Evolutionary conservation across 805 yeast species (phyloP).

Genomic region (Candida dajiaensis): DNA sequence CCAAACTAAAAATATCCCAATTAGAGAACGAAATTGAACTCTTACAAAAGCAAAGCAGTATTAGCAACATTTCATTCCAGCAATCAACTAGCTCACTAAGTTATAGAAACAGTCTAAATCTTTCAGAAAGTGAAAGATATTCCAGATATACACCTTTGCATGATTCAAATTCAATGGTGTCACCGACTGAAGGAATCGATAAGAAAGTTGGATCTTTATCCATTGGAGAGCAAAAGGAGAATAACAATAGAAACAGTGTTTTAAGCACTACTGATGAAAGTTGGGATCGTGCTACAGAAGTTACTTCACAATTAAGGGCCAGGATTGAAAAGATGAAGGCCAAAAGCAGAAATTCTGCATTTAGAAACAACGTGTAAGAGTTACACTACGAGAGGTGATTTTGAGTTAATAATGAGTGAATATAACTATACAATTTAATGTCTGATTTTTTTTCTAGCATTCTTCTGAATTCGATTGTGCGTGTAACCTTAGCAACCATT

Average conservation of each 20-base stretch:
- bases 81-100: conserved; percentile 4
- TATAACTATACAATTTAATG: background rate
- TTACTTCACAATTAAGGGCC: conserved; percentile 78
- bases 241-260: conserved; percentile 10
- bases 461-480: too few species aligned
- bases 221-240: conserved; percentile 24
- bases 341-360: conserved; percentile 29
- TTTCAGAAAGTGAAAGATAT: background rate
- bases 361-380: conserved; percentile 1
- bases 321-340: conserved; percentile 88
- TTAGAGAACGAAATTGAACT: conserved; percentile 43
- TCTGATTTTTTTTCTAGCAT: too few species aligned
- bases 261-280: conserved; percentile 50
- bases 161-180: conserved; percentile 4
- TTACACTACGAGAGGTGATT: background rate
- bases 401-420: background rate
- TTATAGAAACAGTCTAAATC: background rate
- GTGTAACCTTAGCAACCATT: too few species aligned
- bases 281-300: conserved; percentile 89
- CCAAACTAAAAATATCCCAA: conserved; percentile 45
- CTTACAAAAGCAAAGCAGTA: conserved; percentile 26
- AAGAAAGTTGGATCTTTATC: conserved; percentile 23
- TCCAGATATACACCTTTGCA: conserved; percentile 3
- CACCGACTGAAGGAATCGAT: conserved; percentile 18
- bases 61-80: background rate